phyloP scores from a whole-genome alignment of 108 stramenopile species.

The Skeletonema potamos region DNA sequence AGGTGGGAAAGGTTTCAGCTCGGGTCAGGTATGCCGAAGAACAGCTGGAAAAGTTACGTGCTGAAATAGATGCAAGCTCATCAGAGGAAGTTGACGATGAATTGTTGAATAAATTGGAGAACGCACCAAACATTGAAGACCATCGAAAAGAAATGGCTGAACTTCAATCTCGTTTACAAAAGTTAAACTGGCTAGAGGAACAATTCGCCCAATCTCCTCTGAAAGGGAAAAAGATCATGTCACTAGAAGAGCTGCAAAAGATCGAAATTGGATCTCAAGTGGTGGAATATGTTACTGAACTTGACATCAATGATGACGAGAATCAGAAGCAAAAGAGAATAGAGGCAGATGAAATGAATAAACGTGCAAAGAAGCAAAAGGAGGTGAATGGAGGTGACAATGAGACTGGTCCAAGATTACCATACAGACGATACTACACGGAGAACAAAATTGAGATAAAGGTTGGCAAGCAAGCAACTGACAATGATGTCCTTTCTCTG shows the following conservation, averaged over 20 bases:
- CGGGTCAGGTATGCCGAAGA: conserved; percentile 57
- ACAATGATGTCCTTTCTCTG: conserved; percentile 82
- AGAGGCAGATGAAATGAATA: conserved; percentile 48
- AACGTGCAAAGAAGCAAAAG: conserved; percentile 13
- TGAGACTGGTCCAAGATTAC: conserved; percentile 46
- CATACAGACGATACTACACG: conserved; percentile 75
- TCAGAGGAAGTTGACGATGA: conserved; percentile 37
- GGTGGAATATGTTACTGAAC: conserved; percentile 50
- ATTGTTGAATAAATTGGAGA: conserved; percentile 62
- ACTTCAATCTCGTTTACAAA: conserved; percentile 50
- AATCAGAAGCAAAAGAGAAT: conserved; percentile 51
- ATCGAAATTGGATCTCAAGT: conserved; percentile 50
- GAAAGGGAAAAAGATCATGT: conserved; percentile 28
- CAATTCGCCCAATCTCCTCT: conserved; percentile 24
- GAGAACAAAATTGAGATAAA: conserved; percentile 71
- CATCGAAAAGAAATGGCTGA: conserved; percentile 59
- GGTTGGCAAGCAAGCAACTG: conserved; percentile 85
- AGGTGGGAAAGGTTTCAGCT: conserved; percentile 74
- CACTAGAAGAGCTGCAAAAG: conserved; percentile 16
- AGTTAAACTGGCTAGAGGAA: conserved; percentile 70
- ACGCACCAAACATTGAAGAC: conserved; percentile 64
- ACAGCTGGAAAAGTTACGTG: conserved; percentile 47
- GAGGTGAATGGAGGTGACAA: conserved; percentile 22
- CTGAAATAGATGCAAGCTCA: conserved; percentile 27
- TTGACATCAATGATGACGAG: conserved; percentile 65